These are phyloP conservation scores for Lactifluus pinguis DNA, from an alignment of 768 basidiomycete species.

Conservation along the genomic window DNA sequence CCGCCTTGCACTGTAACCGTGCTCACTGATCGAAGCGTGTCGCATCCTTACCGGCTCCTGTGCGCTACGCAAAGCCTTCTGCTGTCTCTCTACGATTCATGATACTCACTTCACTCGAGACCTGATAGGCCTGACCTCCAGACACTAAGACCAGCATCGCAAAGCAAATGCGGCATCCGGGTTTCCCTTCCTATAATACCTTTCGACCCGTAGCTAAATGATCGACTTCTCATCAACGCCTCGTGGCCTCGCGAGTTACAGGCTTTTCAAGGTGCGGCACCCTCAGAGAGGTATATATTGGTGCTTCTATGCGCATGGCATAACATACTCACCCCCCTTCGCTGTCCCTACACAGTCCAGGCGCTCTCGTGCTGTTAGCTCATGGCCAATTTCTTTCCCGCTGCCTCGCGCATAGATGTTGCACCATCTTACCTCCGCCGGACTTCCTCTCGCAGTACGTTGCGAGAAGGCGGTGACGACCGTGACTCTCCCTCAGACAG, in stretches of 20 bases:
- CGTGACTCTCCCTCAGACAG: constrained; percentile 1
- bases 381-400: constrained; percentile 18
- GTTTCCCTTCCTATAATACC: background rate
- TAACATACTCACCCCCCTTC: background rate
- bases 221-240: constrained; percentile 1
- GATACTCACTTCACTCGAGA: background rate
- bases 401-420: constrained; percentile 10
- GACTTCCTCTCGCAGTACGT: background rate
- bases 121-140: background rate
- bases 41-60: background rate
- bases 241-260: constrained; percentile 7
- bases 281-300: constrained; percentile 6
- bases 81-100: background rate
- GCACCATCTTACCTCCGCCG: constrained; percentile 9
- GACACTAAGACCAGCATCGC: background rate
- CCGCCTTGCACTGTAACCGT: background rate
- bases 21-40: background rate
- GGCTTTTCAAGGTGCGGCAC: constrained; percentile 5
- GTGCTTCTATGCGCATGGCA: background rate
- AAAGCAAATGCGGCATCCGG: background rate
- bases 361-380: constrained; percentile 3
- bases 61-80: too few species aligned
- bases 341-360: background rate
- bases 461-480: background rate
- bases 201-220: background rate